Conservation (phyloP, 2,329 filamentous ascomycete genomes). For the Colletotrichum shisoi region DNA sequence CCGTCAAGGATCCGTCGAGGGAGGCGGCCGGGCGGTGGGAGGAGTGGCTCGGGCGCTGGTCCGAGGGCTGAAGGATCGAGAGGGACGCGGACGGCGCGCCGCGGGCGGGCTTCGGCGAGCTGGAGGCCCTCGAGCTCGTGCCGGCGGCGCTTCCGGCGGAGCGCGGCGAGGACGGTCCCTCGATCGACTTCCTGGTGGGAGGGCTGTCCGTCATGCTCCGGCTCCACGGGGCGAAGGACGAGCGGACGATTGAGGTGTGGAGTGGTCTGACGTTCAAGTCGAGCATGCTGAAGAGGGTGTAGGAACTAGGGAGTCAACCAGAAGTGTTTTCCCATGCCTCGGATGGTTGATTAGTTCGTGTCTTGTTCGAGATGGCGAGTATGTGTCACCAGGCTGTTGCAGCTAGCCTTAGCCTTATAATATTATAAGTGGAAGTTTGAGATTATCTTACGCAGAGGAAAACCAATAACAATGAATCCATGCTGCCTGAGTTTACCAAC, state of each 20-base stretch:
- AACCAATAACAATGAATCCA: too few species aligned
- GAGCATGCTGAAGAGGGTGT: background rate
- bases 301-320: background rate
- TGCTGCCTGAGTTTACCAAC: too few species aligned
- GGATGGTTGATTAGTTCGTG: too few species aligned
- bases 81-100: background rate
- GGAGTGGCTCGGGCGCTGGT: slow-evolving; percentile 22
- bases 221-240: background rate
- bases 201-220: slow-evolving; percentile 22
- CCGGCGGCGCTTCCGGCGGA: slow-evolving; percentile 20
- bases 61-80: slow-evolving; percentile 12
- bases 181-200: slow-evolving; percentile 20
- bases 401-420: too few species aligned
- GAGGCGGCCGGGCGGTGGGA: background rate
- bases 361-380: too few species aligned
- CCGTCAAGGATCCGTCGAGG: background rate
- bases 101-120: slow-evolving; percentile 10
- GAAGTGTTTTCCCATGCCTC: too few species aligned
- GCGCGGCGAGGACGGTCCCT: background rate
- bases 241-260: slow-evolving; percentile 18
- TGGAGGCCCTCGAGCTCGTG: slow-evolving; percentile 8
- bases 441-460: too few species aligned
- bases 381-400: too few species aligned
- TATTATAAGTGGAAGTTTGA: too few species aligned
- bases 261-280: slow-evolving; percentile 6